Percentiles rank a stretch among this genome's conserved stretches.
phyloP scores from a whole-genome alignment of 2,329 filamentous ascomycete species.

The Ophiocordyceps camponoti-leonardi region DNA sequence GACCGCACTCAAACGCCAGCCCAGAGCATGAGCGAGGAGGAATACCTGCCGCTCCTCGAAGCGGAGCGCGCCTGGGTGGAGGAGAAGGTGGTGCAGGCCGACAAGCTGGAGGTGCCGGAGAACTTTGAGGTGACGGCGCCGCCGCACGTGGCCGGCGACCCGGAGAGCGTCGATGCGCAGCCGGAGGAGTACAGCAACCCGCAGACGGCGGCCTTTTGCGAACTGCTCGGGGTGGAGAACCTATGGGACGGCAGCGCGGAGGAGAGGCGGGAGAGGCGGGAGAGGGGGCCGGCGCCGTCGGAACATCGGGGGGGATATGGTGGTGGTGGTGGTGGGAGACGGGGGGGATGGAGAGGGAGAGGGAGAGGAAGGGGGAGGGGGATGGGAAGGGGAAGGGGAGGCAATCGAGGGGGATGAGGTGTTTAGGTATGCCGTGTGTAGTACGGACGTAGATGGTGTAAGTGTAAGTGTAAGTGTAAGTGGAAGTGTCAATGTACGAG shows the following conservation, averaged over 20 bases:
- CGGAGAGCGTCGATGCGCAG: slow-evolving; percentile 40
- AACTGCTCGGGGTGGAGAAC: slow-evolving; percentile 60
- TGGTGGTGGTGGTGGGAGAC: slow-evolving; percentile 18
- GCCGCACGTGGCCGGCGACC: slow-evolving; percentile 39
- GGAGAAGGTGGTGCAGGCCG: slow-evolving; percentile 47
- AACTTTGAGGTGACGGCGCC: slow-evolving; percentile 69
- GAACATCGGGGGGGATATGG: slow-evolving; percentile 14
- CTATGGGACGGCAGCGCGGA: slow-evolving; percentile 56
- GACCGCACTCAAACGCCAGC: slow-evolving; percentile 34
- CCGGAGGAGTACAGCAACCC: slow-evolving; percentile 74
- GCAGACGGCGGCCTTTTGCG: slow-evolving; percentile 71
- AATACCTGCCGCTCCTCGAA: slow-evolving; percentile 52
- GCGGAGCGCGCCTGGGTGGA: slow-evolving; percentile 65
- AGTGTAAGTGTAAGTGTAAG: too few species aligned
- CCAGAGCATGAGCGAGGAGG: slow-evolving; percentile 46
- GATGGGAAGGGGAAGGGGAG: slow-evolving; percentile 18
- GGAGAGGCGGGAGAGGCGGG: slow-evolving; percentile 43
- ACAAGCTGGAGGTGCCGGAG: slow-evolving; percentile 51
- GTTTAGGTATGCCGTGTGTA: too few species aligned
- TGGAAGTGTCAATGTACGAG: too few species aligned
- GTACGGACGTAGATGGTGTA: too few species aligned
- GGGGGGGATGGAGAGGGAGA: slow-evolving; percentile 18
- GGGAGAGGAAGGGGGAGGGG: slow-evolving; percentile 4
- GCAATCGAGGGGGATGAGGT: slow-evolving; percentile 5
- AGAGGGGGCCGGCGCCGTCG: slow-evolving; percentile 34